phyloP scores from a whole-genome alignment of 225 moss, liverwort and hornwort species.

The Antitrichia curtipendula region DNA sequence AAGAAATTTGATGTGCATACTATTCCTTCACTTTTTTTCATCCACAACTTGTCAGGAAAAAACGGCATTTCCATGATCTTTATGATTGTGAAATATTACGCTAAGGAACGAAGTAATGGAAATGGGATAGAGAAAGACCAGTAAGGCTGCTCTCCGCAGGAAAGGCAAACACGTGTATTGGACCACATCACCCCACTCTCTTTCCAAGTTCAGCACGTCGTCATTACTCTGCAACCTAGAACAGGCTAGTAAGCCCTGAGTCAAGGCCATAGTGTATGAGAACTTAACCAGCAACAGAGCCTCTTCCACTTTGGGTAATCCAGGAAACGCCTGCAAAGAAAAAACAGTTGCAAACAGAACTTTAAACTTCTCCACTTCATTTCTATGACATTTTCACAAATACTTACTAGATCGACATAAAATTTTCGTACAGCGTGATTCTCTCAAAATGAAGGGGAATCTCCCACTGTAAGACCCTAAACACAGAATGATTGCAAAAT shows the following conservation, averaged over 20 bases:
- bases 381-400: neutral
- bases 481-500: neutral
- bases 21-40: neutral
- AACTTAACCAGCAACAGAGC: slow-evolving; percentile 64
- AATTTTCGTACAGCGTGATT: neutral
- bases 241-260: slow-evolving; percentile 70
- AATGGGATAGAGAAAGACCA: slow-evolving; percentile 36
- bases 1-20: neutral
- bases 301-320: slow-evolving; percentile 65
- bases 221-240: slow-evolving; percentile 29
- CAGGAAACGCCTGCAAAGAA: slow-evolving; percentile 63
- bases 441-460: neutral
- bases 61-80: neutral
- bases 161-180: slow-evolving; percentile 69
- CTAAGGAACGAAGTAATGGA: neutral
- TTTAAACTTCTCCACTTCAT: neutral
- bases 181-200: slow-evolving; percentile 26
- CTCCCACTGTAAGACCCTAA: neutral
- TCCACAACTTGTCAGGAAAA: neutral
- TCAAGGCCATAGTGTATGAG: slow-evolving; percentile 59
- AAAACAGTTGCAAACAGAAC: neutral
- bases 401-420: neutral
- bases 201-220: slow-evolving; percentile 4
- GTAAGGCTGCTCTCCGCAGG: slow-evolving; percentile 71
- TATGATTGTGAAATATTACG: neutral